These are phyloP conservation scores for Crassisporium funariophilum DNA, from an alignment of 768 basidiomycete genomes.

Conservation along the genomic window DNA sequence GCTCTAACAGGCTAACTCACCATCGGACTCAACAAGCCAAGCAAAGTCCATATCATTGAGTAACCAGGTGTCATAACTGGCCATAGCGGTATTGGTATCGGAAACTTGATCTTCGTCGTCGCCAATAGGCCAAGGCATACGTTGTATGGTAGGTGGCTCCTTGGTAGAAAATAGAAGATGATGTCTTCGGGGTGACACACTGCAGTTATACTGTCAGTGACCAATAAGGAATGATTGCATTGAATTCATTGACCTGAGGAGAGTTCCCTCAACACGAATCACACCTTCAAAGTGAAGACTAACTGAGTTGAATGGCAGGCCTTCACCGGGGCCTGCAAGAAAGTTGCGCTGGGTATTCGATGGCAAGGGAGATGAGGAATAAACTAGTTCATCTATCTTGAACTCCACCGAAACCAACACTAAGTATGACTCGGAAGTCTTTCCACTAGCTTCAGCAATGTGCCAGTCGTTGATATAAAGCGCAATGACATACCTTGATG, in stretches of 20 bases:
- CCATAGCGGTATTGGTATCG: conserved; percentile 25
- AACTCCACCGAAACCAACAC: conserved; percentile 72
- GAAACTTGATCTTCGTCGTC: conserved; percentile 36
- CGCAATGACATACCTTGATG: conserved; percentile 67
- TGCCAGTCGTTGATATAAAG: too few relatives aligned
- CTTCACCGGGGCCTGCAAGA: conserved; percentile 81
- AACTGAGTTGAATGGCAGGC: conserved; percentile 65
- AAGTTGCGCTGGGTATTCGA: conserved; percentile 66
- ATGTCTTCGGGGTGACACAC: conserved; percentile 73
- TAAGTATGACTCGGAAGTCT: conserved; percentile 84
- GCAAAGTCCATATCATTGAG: conserved; percentile 55
- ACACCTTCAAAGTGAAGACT: conserved; percentile 80
- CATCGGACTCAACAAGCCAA: conserved; percentile 77
- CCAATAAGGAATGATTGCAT: neutral
- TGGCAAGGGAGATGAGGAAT: conserved; percentile 54
- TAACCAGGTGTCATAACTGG: conserved; percentile 58
- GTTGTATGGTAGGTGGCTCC: conserved; percentile 75
- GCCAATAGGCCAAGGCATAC: conserved; percentile 79
- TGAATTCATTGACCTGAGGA: conserved; percentile 57
- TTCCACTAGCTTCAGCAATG: too few relatives aligned
- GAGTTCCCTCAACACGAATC: conserved; percentile 71
- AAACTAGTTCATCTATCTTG: conserved; percentile 54
- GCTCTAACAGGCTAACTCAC: conserved; percentile 39
- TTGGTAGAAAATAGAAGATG: conserved; percentile 75
- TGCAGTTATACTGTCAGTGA: conserved; percentile 29